Evolutionary conservation across 106 monocot species (phyloP), one percentile per base, ranked within the genome.

Genomic region (Dactylorhiza incarnata): DNA sequence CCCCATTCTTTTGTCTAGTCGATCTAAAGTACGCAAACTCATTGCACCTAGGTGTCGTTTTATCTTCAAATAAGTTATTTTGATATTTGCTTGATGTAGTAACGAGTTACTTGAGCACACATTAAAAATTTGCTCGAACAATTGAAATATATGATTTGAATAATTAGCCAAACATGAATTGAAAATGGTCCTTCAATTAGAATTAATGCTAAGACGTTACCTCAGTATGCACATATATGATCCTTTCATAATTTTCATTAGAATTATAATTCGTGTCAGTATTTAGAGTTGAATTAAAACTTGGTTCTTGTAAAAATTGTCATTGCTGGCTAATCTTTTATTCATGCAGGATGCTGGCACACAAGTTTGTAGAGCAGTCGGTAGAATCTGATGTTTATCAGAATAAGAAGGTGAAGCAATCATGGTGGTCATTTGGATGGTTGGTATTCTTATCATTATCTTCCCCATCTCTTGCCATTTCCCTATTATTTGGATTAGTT

Each of bases 381-480:
- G 50, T 66, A 74, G 84, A 84, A 68, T 86, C 87, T 71, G 85
- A 80, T 82, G 72, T 79, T 68, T 68, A 87, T 82, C 63, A 75
- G 75, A 84, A 75, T 49, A 87, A 88, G 77, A 89, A 89, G 53
- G 14, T 73, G 61, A 81, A 83, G 76, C 80, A 49, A 56, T 86
- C 91, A 7, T 99, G 97, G 97, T 99, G 91, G 94, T 79, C 94
- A 69, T 89, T 93, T 84, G 91, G 94, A 85, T 82, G 92, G 94
- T 91, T 81, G 26, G 45, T 71, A 70, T 76, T 68, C 67, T 46
- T 62, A 53, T 65, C 29, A 29, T 65, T 26, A 65, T 65, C 19
- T 24, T 65, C 29, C 26, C 12, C 24, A 37, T 37, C 37, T 2
- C 0, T 37, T 37, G 37, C 37, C 1, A 37, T 37, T 37, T 37